Evolutionary conservation across 129 eudicot genomes (phyloP), one percentile per base, ranked within the genome.

Genomic region (Arctium lappa): DNA sequence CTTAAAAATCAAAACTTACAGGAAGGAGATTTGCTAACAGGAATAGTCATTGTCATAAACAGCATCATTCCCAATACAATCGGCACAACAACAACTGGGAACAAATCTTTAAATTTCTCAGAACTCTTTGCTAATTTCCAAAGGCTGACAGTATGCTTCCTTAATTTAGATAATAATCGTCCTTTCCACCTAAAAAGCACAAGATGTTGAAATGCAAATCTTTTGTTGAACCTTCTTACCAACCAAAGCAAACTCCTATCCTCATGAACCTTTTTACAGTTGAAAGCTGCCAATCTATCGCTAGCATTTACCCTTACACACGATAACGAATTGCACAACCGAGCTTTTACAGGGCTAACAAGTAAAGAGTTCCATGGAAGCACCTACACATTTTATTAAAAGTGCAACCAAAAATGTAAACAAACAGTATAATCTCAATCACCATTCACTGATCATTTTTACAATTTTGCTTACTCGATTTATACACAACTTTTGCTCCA

Each of bases 61-160:
- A 93, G 53, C 91, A 91, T 91, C 73, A 91, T 88, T 76, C 95
- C 98, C 81, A 91, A 88, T n/a, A 89, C 80, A 70, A 88, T 73
- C 72, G 83, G 90, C 56, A 86, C 73, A 60, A 87, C 89, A 9
- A 74, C 46, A 40, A 77, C 40, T 1, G 97, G 81, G 33, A 86
- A 86, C 22, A 46, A 53, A 8, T 86, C 79, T 76, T 82, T 91
- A 63, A 83, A 62, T 12, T 68, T 89, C 40, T 79, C 90, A 9
- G 90, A 84, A 84, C 74, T 36, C 76, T 85, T 82, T 13, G 83
- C 79, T 76, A 39, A 70, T 79, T 77, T 91, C 34, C 68, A 72
- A 29, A 87, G 48, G 36, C 84, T 84, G 66, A 76, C 37, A 11
- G 81, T 76, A 74, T 81, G 82, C 34, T 88, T 87, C 71, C 82